Evolutionary conservation across 1,284 basidiomycete species (phyloP).

Genomic region (Tranzscheliella williamsii): DNA sequence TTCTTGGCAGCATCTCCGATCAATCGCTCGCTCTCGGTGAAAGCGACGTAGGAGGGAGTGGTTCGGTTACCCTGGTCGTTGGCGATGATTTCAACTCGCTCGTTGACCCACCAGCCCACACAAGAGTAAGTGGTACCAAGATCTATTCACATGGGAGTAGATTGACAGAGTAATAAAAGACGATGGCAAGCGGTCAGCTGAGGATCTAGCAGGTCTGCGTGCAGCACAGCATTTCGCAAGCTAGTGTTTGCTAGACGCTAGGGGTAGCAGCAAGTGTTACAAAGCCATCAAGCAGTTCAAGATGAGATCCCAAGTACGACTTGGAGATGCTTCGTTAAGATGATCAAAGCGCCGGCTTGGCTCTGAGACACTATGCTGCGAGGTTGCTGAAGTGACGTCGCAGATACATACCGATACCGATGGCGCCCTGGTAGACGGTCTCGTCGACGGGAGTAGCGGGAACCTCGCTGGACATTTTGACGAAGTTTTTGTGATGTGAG

Average conservation of each 20-base stretch:
- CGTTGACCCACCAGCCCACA: slow-evolving; percentile 62
- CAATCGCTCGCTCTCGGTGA: slow-evolving; percentile 94
- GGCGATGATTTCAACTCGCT: slow-evolving; percentile 62
- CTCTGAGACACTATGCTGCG: background rate
- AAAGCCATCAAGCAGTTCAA: too few species aligned
- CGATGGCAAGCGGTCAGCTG: too few species aligned
- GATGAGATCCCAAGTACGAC: too few species aligned
- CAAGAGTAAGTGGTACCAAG: slow-evolving; percentile 83
- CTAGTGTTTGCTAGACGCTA: too few species aligned
- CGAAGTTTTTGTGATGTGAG: slow-evolving; percentile 29
- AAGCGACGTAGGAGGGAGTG: slow-evolving; percentile 98
- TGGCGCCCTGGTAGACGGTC: slow-evolving; percentile 87
- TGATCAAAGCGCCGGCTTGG: too few species aligned
- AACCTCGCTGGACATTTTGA: slow-evolving; percentile 59
- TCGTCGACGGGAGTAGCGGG: slow-evolving; percentile 67
- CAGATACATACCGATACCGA: slow-evolving; percentile 78
- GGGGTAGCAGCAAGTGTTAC: too few species aligned
- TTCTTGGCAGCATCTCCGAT: slow-evolving; percentile 78
- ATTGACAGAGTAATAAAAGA: too few species aligned
- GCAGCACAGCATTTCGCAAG: too few species aligned
- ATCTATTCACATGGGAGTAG: too few species aligned
- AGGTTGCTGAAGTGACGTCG: background rate
- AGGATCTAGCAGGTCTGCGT: too few species aligned
- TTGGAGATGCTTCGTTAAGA: too few species aligned
- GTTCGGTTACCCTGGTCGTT: slow-evolving; percentile 85